Conservation (phyloP, 768 basidiomycete species). For the Nidula microcarpa region DNA sequence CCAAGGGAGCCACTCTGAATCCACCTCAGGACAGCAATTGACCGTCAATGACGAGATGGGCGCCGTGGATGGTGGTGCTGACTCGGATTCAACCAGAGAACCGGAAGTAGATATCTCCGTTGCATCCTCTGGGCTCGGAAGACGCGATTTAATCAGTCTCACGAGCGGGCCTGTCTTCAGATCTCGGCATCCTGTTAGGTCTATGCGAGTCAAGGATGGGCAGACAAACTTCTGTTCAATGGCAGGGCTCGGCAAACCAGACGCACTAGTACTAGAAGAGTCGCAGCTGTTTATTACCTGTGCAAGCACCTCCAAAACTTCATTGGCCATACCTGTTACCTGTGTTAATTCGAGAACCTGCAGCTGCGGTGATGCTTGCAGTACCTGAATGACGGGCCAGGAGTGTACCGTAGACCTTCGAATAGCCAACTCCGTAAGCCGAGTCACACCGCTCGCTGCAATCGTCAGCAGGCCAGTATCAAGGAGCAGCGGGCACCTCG, state of each 20-base stretch:
- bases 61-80: neutral
- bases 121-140: slow-evolving; percentile 8
- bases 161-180: slow-evolving; percentile 49
- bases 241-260: slow-evolving; percentile 37
- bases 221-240: no score
- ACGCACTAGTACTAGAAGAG: slow-evolving; percentile 6
- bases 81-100: neutral
- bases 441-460: slow-evolving; percentile 9
- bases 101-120: no score
- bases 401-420: slow-evolving; percentile 21
- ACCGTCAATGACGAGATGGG: slow-evolving; percentile 41
- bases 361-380: slow-evolving; percentile 33
- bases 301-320: slow-evolving; percentile 39
- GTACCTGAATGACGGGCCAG: slow-evolving; percentile 15
- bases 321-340: slow-evolving; percentile 27
- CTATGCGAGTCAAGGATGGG: slow-evolving; percentile 35
- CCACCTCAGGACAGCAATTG: slow-evolving; percentile 58
- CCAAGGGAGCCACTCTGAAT: slow-evolving; percentile 56
- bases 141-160: slow-evolving; percentile 50
- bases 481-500: neutral
- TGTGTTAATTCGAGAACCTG: slow-evolving; percentile 37
- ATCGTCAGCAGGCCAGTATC: slow-evolving; percentile 1
- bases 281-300: neutral
- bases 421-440: slow-evolving; percentile 38
- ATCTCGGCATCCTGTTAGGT: slow-evolving; percentile 54